Evolutionary conservation across 2,329 filamentous ascomycete genomes (phyloP), one percentile per base, ranked within the genome.

Genomic region (Cladophialophora yegresii): DNA sequence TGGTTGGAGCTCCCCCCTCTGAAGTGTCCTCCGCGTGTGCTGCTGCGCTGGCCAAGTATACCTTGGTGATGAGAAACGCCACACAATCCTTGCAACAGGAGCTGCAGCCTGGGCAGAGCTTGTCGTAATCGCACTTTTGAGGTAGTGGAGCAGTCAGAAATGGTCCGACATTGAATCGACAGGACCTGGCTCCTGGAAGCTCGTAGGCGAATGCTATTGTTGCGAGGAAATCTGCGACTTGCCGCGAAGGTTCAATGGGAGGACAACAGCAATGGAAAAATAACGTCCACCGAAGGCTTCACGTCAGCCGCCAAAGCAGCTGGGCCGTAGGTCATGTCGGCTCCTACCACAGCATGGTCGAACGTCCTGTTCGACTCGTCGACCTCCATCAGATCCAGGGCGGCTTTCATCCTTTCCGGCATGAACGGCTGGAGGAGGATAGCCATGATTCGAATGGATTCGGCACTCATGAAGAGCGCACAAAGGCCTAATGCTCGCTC

Each of bases 351-450:
- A 4, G 91, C 89, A 73, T 86, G 84, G 20, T 83, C 79, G 65
- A 92, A 84, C 0, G 80, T 84, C 62, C 93, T 83, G 58, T 84
- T 84, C 9, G 84, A 81, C 8, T 80, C 74, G 2, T 80, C 78
- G 4, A 99, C 92, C 1, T 90, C 89, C 8, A 99, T 80, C 72
- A 89, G 84, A 74, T 96, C 89, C 0, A 99, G 83, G 33, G 97
- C 77, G 69, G 85, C 79, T 10, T 78, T 77, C 54, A 91, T 85
- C 76, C 96, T 96, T 47, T 80, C 82, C 0, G 95, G 95, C 84
- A 99, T 96, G 73, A 93, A 91, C 1, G 95, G 92, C 76, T 96
- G 93, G 51, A 99, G 80, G 54, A 98, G 80, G 70, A 99, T 96
- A 13, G 88, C 91, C 0, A 83, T 81, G 26, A 97, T 85, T 43